Evolutionary conservation across 371 early-diverging fungal genomes (phyloP).

Genomic region (Haplosporangium sp.): DNA sequence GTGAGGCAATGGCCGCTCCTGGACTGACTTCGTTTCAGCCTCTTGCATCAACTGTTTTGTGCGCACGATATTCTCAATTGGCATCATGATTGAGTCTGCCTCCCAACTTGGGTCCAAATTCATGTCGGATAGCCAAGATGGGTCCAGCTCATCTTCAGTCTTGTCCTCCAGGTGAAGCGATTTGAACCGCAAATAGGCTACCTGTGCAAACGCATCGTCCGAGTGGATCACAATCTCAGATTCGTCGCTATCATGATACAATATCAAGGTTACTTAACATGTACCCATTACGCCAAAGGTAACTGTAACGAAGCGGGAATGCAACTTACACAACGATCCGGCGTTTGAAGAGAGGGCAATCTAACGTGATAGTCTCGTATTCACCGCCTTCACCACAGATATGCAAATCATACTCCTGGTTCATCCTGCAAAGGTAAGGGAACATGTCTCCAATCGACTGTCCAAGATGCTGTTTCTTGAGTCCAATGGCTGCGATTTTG

Average conservation of each 20-base stretch:
- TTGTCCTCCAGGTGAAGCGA: conserved; percentile 71
- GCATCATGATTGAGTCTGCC: conserved; percentile 28
- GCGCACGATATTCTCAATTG: conserved; percentile 30
- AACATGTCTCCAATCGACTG: conserved; percentile 84
- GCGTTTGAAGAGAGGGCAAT: conserved; percentile 96
- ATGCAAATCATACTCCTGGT: conserved; percentile 87
- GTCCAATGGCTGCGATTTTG: conserved; percentile 94
- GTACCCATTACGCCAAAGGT: background rate
- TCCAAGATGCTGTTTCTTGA: conserved; percentile 80
- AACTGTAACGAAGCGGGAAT: background rate
- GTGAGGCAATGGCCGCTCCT: background rate
- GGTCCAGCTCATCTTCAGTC: conserved; percentile 49
- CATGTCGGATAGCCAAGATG: conserved; percentile 35
- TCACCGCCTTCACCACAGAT: conserved; percentile 99
- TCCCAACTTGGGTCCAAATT: conserved; percentile 42
- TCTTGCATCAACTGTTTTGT: conserved; percentile 3
- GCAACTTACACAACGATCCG: conserved; percentile 71
- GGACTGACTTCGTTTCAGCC: too few relatives aligned
- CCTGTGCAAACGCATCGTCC: conserved; percentile 86
- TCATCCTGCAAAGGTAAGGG: conserved; percentile 76
- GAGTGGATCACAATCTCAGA: conserved; percentile 79
- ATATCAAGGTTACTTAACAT: background rate
- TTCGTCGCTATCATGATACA: conserved; percentile 64
- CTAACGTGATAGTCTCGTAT: conserved; percentile 97
- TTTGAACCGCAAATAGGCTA: conserved; percentile 80